Evolutionary conservation across 768 basidiomycete genomes (phyloP).

Genomic region (Collybia nuda): DNA sequence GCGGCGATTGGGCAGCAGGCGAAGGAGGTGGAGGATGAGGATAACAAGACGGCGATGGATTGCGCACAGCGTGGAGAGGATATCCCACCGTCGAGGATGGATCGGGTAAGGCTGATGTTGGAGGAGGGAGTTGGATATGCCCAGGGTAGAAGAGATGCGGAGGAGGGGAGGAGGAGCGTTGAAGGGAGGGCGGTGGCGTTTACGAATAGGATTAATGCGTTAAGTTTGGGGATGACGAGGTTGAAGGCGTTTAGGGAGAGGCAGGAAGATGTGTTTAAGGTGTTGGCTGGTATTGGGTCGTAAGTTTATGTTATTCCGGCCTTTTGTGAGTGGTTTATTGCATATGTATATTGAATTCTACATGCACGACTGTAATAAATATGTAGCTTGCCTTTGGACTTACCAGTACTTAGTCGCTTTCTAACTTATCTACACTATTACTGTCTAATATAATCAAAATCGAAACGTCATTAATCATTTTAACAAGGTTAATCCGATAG

Average conservation of each 20-base stretch:
- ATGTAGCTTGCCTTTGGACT: no score
- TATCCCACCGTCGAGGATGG: conserved; percentile 47
- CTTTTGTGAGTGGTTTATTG: no score
- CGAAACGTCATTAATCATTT: no score
- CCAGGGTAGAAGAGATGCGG: conserved; percentile 18
- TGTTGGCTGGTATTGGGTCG: conserved; percentile 50
- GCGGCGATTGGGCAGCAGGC: conserved; percentile 51
- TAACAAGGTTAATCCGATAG: no score
- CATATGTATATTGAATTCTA: no score
- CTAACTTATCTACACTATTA: no score
- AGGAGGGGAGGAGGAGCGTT: conserved; percentile 45
- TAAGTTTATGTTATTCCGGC: conserved; percentile 3
- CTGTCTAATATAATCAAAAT: no score
- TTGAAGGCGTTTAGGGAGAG: conserved; percentile 72
- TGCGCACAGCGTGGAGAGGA: conserved; percentile 31
- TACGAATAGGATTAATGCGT: conserved; percentile 73
- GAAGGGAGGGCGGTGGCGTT: conserved; percentile 70
- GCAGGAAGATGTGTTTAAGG: conserved; percentile 69
- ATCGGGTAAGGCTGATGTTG: conserved; percentile 56
- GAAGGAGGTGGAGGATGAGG: conserved; percentile 49
- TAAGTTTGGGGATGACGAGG: conserved; percentile 70
- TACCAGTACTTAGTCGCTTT: no score
- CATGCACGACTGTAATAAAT: no score
- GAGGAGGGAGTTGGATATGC: conserved; percentile 57
- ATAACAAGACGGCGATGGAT: conserved; percentile 52